A percentile compares a stretch with the other conserved stretches of the same genome.
Conservation (phyloP, 2,329 filamentous ascomycete species). For the Bipolaris bicolor region DNA sequence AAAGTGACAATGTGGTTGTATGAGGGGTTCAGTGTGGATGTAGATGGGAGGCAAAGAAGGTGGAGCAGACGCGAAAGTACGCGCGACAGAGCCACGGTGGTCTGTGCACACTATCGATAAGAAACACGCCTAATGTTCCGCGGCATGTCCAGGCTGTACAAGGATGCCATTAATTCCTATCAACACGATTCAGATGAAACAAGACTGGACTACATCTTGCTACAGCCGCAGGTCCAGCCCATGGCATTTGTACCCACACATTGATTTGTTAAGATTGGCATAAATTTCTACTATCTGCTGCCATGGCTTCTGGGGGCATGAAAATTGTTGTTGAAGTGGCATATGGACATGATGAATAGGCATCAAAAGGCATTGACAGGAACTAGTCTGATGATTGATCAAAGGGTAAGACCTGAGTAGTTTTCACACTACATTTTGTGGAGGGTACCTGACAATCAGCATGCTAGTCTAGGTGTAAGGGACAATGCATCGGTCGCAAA, state of each 20-base stretch:
- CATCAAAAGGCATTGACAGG: too few species aligned
- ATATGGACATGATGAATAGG: too few species aligned
- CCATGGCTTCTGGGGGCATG: neutral
- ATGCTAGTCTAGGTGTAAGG: too few species aligned
- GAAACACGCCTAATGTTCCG: neutral
- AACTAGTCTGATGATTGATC: too few species aligned
- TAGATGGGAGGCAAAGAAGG: neutral
- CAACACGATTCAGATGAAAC: too few species aligned
- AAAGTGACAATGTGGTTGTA: conserved; percentile 8
- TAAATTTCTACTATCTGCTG: neutral
- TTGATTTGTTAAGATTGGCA: neutral
- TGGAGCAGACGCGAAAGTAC: neutral
- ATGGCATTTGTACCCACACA: neutral
- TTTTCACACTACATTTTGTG: too few species aligned
- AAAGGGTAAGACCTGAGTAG: too few species aligned
- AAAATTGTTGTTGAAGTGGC: too few species aligned
- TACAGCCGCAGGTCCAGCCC: neutral
- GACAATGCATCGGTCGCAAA: too few species aligned
- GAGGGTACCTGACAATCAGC: too few species aligned
- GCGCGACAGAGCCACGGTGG: conserved; percentile 16
- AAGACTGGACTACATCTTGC: too few species aligned
- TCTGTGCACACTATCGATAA: conserved; percentile 17
- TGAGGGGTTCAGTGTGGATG: conserved; percentile 30
- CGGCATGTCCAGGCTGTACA: neutral
- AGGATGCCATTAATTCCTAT: neutral